These are phyloP conservation scores for Trichoderma atrobrunneum DNA, from an alignment of 2,329 filamentous ascomycete genomes.

Conservation along the genomic window DNA sequence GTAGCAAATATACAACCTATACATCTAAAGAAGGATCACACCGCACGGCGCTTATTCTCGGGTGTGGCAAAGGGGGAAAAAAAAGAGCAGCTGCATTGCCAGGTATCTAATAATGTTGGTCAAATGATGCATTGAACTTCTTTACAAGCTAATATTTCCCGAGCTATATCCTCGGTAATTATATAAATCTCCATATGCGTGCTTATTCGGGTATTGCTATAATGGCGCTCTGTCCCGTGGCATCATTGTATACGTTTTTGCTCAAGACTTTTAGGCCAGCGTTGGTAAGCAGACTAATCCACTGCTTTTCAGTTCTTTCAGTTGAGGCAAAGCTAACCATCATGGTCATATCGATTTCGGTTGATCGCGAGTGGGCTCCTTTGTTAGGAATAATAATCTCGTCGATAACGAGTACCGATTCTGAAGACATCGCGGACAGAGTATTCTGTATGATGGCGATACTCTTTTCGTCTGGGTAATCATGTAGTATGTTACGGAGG, in stretches of 20 bases:
- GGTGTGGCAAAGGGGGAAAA: no score
- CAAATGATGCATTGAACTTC: background rate
- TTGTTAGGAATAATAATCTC: conserved; percentile 26
- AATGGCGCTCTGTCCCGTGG: background rate
- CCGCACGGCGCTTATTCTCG: background rate
- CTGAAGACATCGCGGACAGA: conserved; percentile 20
- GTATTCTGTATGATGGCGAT: conserved; percentile 25
- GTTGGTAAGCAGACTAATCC: background rate
- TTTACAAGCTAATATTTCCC: background rate
- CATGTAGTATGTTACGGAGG: conserved; percentile 31
- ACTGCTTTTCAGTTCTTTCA: background rate
- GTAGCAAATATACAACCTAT: background rate
- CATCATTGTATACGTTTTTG: background rate
- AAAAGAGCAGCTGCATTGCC: no score
- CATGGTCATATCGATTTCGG: background rate
- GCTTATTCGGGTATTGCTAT: background rate
- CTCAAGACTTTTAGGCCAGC: background rate
- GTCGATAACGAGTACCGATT: conserved; percentile 28
- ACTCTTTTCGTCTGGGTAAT: conserved; percentile 27
- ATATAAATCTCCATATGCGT: background rate
- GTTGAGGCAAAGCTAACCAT: background rate
- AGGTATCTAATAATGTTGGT: background rate
- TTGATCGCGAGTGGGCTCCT: background rate
- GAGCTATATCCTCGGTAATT: background rate
- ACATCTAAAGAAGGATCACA: background rate